phyloP scores from a whole-genome alignment of 2,329 filamentous ascomycete genomes.

The Talaromyces pinophilus region DNA sequence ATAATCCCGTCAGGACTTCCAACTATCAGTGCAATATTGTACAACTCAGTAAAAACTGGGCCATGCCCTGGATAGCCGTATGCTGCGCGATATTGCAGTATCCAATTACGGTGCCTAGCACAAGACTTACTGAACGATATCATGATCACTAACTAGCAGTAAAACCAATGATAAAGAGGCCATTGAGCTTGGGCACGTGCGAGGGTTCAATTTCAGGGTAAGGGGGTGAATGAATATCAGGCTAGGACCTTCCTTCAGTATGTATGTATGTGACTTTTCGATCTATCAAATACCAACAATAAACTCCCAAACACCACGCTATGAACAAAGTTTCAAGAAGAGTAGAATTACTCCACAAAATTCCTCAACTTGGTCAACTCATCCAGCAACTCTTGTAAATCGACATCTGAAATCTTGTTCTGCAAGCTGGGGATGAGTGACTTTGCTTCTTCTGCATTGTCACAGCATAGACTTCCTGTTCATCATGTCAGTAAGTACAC shows the following conservation, averaged over 20 bases:
- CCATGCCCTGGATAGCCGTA: not conserved
- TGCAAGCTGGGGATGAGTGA: slow-evolving; percentile 86
- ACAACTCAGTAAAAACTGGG: not conserved
- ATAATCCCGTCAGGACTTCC: not conserved
- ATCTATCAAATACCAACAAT: not conserved
- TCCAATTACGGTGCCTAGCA: not conserved
- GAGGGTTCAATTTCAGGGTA: not conserved
- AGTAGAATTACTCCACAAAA: slow-evolving; percentile 42
- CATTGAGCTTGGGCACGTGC: too few species aligned
- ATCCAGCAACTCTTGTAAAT: slow-evolving; percentile 82
- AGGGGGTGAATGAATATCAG: not conserved
- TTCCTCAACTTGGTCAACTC: slow-evolving; percentile 80
- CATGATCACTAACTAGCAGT: too few species aligned
- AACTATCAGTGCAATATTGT: not conserved
- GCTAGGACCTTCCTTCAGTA: not conserved
- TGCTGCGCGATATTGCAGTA: not conserved
- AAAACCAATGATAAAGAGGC: too few species aligned
- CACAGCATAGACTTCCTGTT: slow-evolving; percentile 85
- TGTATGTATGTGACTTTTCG: not conserved
- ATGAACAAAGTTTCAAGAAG: slow-evolving; percentile 3
- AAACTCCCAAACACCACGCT: slow-evolving; percentile 35
- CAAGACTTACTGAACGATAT: not conserved
- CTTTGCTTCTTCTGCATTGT: slow-evolving; percentile 91
- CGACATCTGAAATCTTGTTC: slow-evolving; percentile 87
- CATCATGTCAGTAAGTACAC: slow-evolving; percentile 11